phyloP scores from a whole-genome alignment of 2,329 filamentous ascomycete genomes.

The Mycosphaerella arachidis region DNA sequence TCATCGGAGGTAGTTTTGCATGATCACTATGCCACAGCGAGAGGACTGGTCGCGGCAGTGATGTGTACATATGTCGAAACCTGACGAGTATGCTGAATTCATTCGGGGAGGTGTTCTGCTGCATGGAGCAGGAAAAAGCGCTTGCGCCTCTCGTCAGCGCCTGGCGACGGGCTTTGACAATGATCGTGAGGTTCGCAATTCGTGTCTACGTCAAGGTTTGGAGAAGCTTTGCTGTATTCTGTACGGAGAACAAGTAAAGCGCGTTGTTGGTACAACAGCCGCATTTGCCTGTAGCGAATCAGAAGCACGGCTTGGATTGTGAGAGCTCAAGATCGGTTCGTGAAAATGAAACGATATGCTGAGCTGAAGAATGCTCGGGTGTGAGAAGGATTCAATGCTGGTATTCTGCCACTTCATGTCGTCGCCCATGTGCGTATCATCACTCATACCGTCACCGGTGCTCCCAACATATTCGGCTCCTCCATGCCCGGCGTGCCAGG shows the following conservation, averaged over 20 bases:
- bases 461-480: conserved; percentile 3
- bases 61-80: not conserved
- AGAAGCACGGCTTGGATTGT: not conserved
- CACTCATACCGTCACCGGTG: conserved; percentile 8
- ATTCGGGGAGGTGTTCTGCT: not conserved
- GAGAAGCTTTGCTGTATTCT: not conserved
- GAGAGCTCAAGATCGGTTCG: not conserved
- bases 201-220: not conserved
- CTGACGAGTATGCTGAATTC: not conserved
- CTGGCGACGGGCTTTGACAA: not conserved
- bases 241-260: not conserved
- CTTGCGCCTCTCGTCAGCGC: not conserved
- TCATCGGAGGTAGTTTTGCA: not conserved
- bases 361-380: not conserved
- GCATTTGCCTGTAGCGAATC: not conserved
- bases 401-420: not conserved
- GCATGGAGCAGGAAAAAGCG: not conserved
- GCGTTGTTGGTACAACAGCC: not conserved
- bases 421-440: not conserved
- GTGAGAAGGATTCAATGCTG: no score
- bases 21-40: not conserved
- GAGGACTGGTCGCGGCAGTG: not conserved
- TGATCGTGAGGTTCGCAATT: not conserved
- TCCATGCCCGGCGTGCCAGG: conserved; percentile 24
- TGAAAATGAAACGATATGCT: not conserved